Evolutionary conservation across 176 grass and related monocot genomes (phyloP).

Genomic region (Canna indica): DNA sequence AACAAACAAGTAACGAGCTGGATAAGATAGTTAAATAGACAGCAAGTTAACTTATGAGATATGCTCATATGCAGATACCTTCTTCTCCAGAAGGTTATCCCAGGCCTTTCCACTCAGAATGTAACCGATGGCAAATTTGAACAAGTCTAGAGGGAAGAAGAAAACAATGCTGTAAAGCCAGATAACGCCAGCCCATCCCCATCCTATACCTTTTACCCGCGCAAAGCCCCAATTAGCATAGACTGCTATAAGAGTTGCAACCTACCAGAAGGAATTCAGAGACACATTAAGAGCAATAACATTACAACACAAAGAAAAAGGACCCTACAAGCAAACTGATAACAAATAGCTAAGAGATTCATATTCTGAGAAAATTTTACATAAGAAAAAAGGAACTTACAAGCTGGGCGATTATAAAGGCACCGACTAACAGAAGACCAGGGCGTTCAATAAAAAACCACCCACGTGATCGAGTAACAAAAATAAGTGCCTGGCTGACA

Average conservation of each 20-base stretch:
- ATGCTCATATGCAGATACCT: constrained; percentile 27
- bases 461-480: constrained; percentile 72
- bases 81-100: constrained; percentile 75
- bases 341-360: neutral
- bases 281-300: neutral
- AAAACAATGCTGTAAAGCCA: constrained; percentile 78
- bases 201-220: constrained; percentile 54
- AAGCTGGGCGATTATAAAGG: constrained; percentile 80
- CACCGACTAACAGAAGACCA: constrained; percentile 41
- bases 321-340: neutral
- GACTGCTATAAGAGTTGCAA: constrained; percentile 60
- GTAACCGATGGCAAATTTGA: constrained; percentile 83
- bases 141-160: constrained; percentile 72
- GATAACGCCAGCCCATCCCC: constrained; percentile 90
- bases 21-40: neutral
- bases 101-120: constrained; percentile 79
- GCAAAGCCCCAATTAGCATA: constrained; percentile 56
- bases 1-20: neutral
- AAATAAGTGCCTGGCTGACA: constrained; percentile 97
- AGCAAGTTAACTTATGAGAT: neutral
- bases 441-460: constrained; percentile 57
- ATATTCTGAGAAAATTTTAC: neutral
- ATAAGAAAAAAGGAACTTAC: constrained; percentile 35
- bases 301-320: neutral
- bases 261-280: constrained; percentile 20